These are phyloP conservation scores for Quercus cerris DNA, from an alignment of 306 rosid genomes.

Conservation along the genomic window DNA sequence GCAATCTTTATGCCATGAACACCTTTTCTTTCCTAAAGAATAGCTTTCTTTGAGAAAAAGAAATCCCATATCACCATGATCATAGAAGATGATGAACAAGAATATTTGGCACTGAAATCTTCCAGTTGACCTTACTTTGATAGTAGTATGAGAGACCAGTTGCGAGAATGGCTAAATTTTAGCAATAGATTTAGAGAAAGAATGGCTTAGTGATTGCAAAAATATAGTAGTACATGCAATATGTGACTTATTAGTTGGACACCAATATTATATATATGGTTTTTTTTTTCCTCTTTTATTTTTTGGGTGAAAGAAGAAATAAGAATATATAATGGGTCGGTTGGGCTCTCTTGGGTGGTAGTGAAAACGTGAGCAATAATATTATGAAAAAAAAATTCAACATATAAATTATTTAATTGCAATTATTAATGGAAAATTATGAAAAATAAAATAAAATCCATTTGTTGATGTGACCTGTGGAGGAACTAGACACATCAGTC, in stretches of 20 bases:
- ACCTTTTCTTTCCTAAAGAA: constrained; percentile 27
- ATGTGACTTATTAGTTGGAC: constrained; percentile 7
- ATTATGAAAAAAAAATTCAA: not conserved
- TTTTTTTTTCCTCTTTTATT: too few relatives aligned
- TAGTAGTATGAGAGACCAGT: constrained; percentile 21
- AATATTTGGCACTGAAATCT: not conserved
- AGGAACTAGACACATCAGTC: not conserved
- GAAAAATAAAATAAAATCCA: too few relatives aligned
- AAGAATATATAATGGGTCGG: constrained; percentile 4
- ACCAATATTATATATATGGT: not conserved
- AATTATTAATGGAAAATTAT: not conserved
- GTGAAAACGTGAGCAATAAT: constrained; percentile 11
- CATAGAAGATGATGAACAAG: constrained; percentile 17
- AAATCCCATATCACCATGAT: not conserved
- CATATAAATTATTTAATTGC: not conserved
- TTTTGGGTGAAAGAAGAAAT: too few relatives aligned
- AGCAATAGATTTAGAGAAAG: constrained; percentile 15
- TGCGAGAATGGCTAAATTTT: constrained; percentile 30
- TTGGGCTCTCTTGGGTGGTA: constrained; percentile 5
- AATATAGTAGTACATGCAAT: constrained; percentile 27
- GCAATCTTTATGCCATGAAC: constrained; percentile 18
- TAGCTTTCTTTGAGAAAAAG: constrained; percentile 26
- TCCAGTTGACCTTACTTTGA: not conserved
- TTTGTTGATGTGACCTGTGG: not conserved
- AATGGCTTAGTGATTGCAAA: not conserved